phyloP scores from a whole-genome alignment of 495 filamentous ascomycete species.

The Amphirosellinia nigrospora region DNA sequence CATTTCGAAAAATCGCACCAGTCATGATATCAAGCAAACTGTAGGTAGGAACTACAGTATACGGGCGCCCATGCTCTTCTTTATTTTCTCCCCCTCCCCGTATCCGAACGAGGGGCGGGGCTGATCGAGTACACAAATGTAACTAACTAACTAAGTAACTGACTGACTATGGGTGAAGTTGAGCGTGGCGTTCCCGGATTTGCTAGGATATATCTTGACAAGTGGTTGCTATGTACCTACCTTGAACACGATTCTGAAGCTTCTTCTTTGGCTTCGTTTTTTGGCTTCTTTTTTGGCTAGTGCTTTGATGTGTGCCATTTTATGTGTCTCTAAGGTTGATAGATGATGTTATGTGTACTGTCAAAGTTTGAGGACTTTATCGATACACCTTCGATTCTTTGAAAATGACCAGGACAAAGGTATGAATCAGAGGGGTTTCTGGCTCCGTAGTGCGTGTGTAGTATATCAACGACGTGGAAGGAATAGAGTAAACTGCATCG shows the following conservation, averaged over 20 bases:
- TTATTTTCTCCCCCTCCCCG: neutral
- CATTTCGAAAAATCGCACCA: neutral
- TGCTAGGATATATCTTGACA: constrained; percentile 13
- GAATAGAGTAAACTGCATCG: too few species aligned
- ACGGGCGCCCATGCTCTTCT: constrained; percentile 3
- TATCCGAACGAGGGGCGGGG: neutral
- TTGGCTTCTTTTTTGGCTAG: too few species aligned
- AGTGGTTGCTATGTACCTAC: neutral
- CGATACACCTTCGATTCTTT: neutral
- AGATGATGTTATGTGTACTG: too few species aligned
- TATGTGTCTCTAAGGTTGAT: neutral
- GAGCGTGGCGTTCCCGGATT: constrained; percentile 14
- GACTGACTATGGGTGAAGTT: constrained; percentile 2
- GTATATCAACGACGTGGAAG: too few species aligned
- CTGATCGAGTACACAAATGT: neutral
- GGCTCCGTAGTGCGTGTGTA: too few species aligned
- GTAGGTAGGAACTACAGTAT: neutral
- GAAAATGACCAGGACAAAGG: neutral
- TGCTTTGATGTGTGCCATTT: neutral
- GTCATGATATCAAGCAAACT: neutral
- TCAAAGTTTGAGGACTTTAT: neutral
- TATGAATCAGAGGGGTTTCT: neutral
- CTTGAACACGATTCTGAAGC: neutral
- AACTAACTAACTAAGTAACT: too few species aligned
- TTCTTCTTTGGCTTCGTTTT: neutral